Evolutionary conservation across 768 basidiomycete genomes (phyloP).

Genomic region (Leccinum uliginosum): DNA sequence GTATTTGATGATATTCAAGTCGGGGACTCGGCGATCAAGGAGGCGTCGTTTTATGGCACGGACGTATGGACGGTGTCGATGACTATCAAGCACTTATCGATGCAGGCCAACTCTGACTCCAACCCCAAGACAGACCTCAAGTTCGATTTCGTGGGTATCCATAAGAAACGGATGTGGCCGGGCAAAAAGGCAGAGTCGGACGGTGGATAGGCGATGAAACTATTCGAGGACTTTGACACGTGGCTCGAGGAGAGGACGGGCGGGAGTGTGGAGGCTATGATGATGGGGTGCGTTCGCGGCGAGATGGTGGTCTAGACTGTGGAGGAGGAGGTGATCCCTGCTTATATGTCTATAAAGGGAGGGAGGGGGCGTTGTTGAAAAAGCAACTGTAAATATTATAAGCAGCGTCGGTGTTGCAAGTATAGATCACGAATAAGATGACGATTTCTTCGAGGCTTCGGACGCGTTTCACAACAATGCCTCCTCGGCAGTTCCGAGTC

Average conservation of each 20-base stretch:
- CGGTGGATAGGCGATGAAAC: conserved; percentile 56
- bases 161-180: conserved; percentile 84
- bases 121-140: conserved; percentile 30
- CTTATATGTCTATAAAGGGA: background rate
- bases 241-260: conserved; percentile 67
- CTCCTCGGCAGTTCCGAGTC: background rate
- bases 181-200: conserved; percentile 50
- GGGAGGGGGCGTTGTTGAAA: too few species aligned
- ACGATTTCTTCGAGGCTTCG: background rate
- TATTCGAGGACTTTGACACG: conserved; percentile 71
- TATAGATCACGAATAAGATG: background rate
- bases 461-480: background rate
- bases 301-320: conserved; percentile 37
- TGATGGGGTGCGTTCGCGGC: conserved; percentile 72
- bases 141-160: conserved; percentile 78
- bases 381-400: too few species aligned
- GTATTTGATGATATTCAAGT: too few species aligned
- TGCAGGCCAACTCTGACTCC: background rate
- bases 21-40: too few species aligned
- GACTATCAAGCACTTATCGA: conserved; percentile 50
- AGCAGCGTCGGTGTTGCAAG: background rate
- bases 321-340: background rate
- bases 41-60: conserved; percentile 80
- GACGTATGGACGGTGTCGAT: conserved; percentile 73
- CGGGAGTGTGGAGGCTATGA: conserved; percentile 61